phyloP scores from a whole-genome alignment of 768 basidiomycete genomes.

The Gautieria morchelliformis region DNA sequence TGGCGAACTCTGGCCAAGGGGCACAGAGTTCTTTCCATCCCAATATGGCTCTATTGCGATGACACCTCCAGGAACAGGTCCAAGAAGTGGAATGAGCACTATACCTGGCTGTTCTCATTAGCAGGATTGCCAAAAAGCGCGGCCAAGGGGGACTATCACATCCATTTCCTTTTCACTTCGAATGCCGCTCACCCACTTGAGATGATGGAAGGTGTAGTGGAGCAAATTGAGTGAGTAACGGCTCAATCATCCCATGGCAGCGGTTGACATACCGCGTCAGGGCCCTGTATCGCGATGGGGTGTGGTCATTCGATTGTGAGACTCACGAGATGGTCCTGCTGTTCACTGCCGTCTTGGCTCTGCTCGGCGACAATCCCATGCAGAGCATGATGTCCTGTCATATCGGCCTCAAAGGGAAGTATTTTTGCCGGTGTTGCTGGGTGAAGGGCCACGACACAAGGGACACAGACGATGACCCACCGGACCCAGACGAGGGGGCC shows the following conservation, averaged over 20 bases:
- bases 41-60: constrained; percentile 18
- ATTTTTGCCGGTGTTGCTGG: constrained; percentile 18
- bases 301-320: constrained; percentile 12
- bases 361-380: constrained; percentile 13
- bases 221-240: constrained; percentile 14
- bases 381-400: constrained; percentile 15
- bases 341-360: constrained; percentile 21
- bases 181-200: constrained; percentile 17
- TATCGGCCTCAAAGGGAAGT: constrained; percentile 7
- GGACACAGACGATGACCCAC: no score
- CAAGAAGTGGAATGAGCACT: constrained; percentile 23
- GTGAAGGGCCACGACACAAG: not conserved
- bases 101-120: constrained; percentile 18
- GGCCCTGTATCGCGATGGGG: not conserved
- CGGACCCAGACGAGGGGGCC: no score
- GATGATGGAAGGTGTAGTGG: constrained; percentile 16
- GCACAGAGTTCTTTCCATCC: constrained; percentile 8
- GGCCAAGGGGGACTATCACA: constrained; percentile 10
- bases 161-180: constrained; percentile 18
- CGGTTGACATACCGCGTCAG: no score
- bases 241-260: no score
- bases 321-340: constrained; percentile 21
- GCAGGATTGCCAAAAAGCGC: constrained; percentile 14
- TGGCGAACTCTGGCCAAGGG: constrained; percentile 10
- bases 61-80: constrained; percentile 22